Base-by-base conservation (phyloP, 2,329 filamentous ascomycete species). In the Magnaporthales sp. region DNA sequence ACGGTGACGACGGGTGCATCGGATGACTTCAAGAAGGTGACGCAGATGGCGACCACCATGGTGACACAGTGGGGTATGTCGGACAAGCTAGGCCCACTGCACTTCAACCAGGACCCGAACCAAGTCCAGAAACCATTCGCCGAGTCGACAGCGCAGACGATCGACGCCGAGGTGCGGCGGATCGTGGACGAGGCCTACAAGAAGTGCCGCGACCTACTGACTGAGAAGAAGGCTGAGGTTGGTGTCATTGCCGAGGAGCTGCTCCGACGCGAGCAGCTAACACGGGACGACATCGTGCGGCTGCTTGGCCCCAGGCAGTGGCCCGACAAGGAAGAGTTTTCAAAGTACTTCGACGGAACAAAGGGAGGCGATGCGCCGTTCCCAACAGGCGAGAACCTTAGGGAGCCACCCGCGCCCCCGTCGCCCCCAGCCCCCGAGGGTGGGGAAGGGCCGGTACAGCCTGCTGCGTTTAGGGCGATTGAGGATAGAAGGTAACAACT, bases 51-150 rank as follows among this genome's bases (percentile, higher is more conserved):
- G 3, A 96, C 91, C 22, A 90, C 91, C 69, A 99, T 99, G 95
- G 95, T 99, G 31, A 99, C 94, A n/a, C 92, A 97, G 77, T 99
- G 93, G 89, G 95, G 95, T 71, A 99, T 99, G 95, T 96, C 91
- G 56, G 87, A 91, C 71, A 96, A 96, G 80, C 89, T 99, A 62
- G 94, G 94, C 31, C 93, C 93, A 70, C 84, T 99, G 69, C 91
- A 96, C 82, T 99, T 94, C 78, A 90, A 95, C 73, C 91, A 91
- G 66, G 61, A 67, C 75, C 86, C 91, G 70, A 91, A 91, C 76
- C 89, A 91, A 74, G 80, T 97, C 68, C 89, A 93, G 76, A 99
- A 99, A 82, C 95, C 95, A 0, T 99, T 98, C 80, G 94, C 92
- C 26, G 95, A 99, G 81, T 84, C 92, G 66, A 99, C 95, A 2